Percentiles rank a stretch among this genome's conserved stretches.
Conservation (phyloP, 1,284 basidiomycete species). For the Tilletia caries region DNA sequence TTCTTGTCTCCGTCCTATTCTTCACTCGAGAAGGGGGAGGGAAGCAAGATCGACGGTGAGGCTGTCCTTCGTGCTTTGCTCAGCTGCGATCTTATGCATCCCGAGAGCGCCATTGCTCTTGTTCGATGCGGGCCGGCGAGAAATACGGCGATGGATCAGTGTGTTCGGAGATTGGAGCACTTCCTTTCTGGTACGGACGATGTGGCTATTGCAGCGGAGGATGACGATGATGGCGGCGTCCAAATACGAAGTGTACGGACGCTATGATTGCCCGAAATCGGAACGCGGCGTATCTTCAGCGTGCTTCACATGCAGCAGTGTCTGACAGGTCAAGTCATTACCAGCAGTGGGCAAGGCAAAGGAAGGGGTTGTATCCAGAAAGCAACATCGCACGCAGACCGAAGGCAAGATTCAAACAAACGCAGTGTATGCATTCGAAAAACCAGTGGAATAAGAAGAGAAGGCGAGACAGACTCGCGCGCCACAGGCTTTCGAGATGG, state of each 20-base stretch:
- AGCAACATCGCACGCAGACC: no score
- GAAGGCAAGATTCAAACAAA: no score
- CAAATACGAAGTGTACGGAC: conserved; percentile 10
- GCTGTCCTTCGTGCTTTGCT: neutral
- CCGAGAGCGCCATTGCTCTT: neutral
- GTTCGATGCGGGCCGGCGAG: neutral
- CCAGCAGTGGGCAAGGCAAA: neutral
- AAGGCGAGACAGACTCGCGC: no score
- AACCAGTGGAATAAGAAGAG: no score
- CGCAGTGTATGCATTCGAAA: no score
- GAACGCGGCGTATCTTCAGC: neutral
- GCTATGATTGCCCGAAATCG: neutral
- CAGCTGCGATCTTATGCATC: neutral
- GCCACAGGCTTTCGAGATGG: no score
- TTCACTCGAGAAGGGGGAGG: neutral
- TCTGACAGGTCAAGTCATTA: neutral
- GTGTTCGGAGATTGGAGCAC: neutral
- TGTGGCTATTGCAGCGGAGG: neutral
- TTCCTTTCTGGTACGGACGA: conserved; percentile 2
- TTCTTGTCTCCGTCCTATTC: neutral
- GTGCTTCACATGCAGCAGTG: no score
- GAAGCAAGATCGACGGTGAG: neutral
- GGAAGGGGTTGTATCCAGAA: no score
- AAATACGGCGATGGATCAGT: neutral
- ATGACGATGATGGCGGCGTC: neutral